Base-by-base conservation (phyloP, 2,329 filamentous ascomycete genomes). In the Paramyrothecium sp. region DNA sequence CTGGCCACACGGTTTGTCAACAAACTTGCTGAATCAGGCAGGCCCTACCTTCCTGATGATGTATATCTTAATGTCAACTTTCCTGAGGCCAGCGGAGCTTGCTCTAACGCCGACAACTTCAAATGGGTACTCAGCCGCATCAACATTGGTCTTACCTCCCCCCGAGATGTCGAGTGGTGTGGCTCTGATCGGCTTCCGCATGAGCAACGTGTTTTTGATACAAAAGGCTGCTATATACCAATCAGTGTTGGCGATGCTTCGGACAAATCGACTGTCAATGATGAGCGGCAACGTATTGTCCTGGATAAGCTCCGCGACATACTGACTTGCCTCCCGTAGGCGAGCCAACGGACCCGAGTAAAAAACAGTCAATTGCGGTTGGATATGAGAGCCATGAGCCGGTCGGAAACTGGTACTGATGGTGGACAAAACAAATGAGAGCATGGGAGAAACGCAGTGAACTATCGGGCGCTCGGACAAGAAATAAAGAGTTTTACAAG, bases 41-140 rank as follows among this genome's bases (percentile, higher is more conserved):
- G 76, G 41, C 88, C 89, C 0, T 90, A 88, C 65, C 76, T 91
- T 3, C 87, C 88, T 0, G 64, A 74, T 0, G 78, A 81, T 49
- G 78, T 83, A 30, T 89, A 80, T 69, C 78, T 91, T 33, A 91
- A 90, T 62, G 86, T 91, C 63, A 91, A 91, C 73, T 89, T 89
- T 65, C 84, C 85, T 4, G 70, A 77, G 56, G 80, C 84, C 2
- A 70, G 73, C 7, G 76, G 69, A 0, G 68, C 70, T 53, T 90
- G 88, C 72, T 78, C 74, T 12, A 72, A 74, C 21, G 69, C 79
- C 0, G 72, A 73, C 26, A 73, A 86, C 55, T 89, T 89, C 77
- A 79, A 80, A 63, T 91, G 84, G 70, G 82, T 90, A 3, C 72
- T 90, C 33, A 86, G 78, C 51, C 78, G 88, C 20, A 84, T 91